Conservation (phyloP, 345 rosid species). For the Gossypium turneri region DNA sequence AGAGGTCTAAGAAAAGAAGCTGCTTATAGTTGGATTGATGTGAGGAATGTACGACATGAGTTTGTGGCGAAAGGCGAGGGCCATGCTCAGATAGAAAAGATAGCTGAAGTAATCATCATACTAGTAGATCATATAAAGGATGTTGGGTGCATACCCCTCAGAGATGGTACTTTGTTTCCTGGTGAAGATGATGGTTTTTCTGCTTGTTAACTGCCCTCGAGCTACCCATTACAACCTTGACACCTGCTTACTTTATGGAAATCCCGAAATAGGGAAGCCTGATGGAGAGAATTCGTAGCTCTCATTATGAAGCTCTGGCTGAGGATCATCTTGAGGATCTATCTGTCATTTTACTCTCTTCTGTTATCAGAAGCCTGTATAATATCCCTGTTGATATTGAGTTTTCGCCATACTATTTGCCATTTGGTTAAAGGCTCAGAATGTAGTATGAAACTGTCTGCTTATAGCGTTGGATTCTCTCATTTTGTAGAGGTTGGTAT, state of each 20-base stretch:
- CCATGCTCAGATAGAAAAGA: conserved; percentile 28
- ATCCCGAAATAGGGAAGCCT: not conserved
- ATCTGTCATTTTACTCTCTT: not conserved
- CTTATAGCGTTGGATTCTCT: not conserved
- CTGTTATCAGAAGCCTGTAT: not conserved
- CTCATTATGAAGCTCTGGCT: not conserved
- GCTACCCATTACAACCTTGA: not conserved
- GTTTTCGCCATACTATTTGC: not conserved
- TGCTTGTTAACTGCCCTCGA: not conserved
- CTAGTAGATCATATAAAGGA: conserved; percentile 35
- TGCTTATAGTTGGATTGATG: conserved; percentile 45
- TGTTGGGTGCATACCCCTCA: conserved; percentile 21
- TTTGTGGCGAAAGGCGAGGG: conserved; percentile 33
- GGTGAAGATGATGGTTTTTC: conserved; percentile 11
- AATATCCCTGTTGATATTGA: not conserved
- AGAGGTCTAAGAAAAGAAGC: conserved; percentile 35
- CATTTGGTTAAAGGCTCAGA: not conserved
- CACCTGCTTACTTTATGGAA: not conserved
- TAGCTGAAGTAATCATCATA: conserved; percentile 19
- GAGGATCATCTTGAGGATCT: not conserved
- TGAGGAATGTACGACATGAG: conserved; percentile 34
- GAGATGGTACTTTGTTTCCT: not conserved
- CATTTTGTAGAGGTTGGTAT: not conserved
- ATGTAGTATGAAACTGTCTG: not conserved
- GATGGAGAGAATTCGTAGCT: not conserved